phyloP scores from a whole-genome alignment of 345 rosid species.

The Camelina hispida region DNA sequence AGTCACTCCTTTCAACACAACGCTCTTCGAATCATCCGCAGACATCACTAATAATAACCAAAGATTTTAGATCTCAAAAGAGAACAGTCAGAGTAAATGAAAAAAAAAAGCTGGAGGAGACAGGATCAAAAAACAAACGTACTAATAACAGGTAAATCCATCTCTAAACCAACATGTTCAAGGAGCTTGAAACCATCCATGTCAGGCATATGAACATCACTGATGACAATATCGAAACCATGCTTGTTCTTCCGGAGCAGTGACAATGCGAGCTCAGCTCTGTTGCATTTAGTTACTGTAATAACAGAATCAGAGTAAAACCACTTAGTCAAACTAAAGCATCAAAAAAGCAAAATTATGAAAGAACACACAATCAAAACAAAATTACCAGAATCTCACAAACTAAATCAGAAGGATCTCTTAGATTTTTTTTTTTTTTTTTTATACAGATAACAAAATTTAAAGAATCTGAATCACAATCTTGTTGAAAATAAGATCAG shows the following conservation, averaged over 20 bases:
- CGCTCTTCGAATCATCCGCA: constrained; percentile 71
- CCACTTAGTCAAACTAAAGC: neutral
- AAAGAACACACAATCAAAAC: neutral
- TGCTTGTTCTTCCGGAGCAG: constrained; percentile 55
- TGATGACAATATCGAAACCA: constrained; percentile 74
- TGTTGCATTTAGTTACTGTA: constrained; percentile 85
- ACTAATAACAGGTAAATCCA: constrained; percentile 94
- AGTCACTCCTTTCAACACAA: constrained; percentile 77
- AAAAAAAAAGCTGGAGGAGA: neutral
- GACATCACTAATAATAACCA: constrained; percentile 77
- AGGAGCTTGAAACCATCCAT: constrained; percentile 91
- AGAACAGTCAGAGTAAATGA: neutral
- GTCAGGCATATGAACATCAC: constrained; percentile 90
- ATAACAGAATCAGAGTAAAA: constrained; percentile 32
- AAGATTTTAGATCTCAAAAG: constrained; percentile 20
- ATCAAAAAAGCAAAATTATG: neutral
- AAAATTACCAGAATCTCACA: constrained; percentile 18
- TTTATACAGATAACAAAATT: neutral
- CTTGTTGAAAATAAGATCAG: neutral
- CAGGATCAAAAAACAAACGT: constrained; percentile 31
- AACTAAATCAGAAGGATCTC: neutral
- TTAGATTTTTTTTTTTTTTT: neutral
- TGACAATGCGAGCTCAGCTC: constrained; percentile 81
- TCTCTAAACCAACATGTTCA: constrained; percentile 65
- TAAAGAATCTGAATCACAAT: neutral